Percentiles rank a stretch among this genome's conserved stretches.
Conservation (phyloP, 2,329 filamentous ascomycete species). For the Cladosporium sp. region DNA sequence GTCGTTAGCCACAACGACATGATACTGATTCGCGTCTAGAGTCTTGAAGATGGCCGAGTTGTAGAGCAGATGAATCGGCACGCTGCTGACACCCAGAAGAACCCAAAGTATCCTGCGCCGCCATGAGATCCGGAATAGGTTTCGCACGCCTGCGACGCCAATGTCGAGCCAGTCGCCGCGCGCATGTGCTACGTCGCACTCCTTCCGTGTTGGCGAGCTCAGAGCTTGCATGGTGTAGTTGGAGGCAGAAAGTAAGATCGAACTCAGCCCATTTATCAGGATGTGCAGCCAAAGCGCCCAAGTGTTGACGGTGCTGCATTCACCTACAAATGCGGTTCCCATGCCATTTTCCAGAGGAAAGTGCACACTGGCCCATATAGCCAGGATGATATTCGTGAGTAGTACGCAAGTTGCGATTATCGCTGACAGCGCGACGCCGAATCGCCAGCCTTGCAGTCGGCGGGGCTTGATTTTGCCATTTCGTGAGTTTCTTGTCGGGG, state of each 20-base stretch:
- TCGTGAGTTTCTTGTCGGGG: too few relatives aligned
- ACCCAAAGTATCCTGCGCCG: constrained; percentile 22
- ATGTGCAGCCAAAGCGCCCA: constrained; percentile 35
- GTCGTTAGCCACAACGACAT: constrained; percentile 6
- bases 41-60: constrained; percentile 29
- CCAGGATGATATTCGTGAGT: background rate
- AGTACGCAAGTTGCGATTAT: background rate
- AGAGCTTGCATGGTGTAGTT: constrained; percentile 53
- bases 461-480: too few relatives aligned
- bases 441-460: background rate
- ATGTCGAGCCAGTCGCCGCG: constrained; percentile 41
- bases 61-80: constrained; percentile 37
- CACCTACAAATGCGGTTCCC: constrained; percentile 19
- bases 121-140: constrained; percentile 27
- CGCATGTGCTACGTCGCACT: constrained; percentile 47
- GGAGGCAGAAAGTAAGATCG: constrained; percentile 42
- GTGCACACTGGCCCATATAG: background rate
- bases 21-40: constrained; percentile 20
- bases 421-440: background rate
- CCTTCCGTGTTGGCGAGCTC: constrained; percentile 45
- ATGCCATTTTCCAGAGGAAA: constrained; percentile 15
- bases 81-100: constrained; percentile 27
- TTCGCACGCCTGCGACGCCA: constrained; percentile 41
- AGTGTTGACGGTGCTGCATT: constrained; percentile 19
- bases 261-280: constrained; percentile 46